Percentiles rank a stretch among this genome's conserved stretches.
Evolutionary conservation across 2,329 filamentous ascomycete genomes (phyloP).

Genomic region (Fusarium chaquense): DNA sequence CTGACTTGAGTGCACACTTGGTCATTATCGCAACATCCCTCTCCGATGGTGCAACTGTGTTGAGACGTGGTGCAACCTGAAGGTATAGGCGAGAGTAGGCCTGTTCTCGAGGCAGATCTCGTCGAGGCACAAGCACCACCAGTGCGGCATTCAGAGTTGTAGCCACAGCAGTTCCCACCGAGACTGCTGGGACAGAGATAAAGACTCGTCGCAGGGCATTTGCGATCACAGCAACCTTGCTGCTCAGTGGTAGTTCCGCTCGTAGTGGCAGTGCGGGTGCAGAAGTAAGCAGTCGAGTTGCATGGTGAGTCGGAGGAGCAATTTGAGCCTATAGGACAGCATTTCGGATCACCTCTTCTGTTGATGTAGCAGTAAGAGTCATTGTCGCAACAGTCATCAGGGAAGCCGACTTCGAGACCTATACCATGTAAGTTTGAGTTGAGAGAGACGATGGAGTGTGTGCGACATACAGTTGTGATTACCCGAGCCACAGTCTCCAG

Average conservation of each 20-base stretch:
- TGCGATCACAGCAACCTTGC: conserved; percentile 56
- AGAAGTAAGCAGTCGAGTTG: conserved; percentile 51
- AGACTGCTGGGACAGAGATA: conserved; percentile 60
- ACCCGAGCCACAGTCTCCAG: conserved; percentile 45
- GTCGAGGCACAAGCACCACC: conserved; percentile 53
- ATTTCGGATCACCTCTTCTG: conserved; percentile 50
- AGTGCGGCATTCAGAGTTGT: conserved; percentile 57
- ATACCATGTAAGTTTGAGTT: conserved; percentile 11
- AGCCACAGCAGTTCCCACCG: conserved; percentile 64
- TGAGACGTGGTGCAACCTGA: conserved; percentile 61
- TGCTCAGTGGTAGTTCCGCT: conserved; percentile 46
- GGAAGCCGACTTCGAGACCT: conserved; percentile 59
- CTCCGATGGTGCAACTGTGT: conserved; percentile 58
- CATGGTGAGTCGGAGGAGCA: conserved; percentile 56
- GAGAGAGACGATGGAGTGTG: not conserved
- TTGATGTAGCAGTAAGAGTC: conserved; percentile 61
- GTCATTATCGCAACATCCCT: conserved; percentile 63
- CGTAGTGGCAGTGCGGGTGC: conserved; percentile 48
- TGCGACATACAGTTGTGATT: conserved; percentile 50
- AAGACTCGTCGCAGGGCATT: conserved; percentile 56
- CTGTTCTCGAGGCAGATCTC: conserved; percentile 41
- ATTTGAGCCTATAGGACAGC: conserved; percentile 58
- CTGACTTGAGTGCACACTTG: conserved; percentile 57
- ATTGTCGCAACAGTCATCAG: conserved; percentile 58
- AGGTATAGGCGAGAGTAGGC: conserved; percentile 52